Percentiles rank a stretch among this genome's conserved stretches.
Conservation (phyloP, 225 moss, liverwort and hornwort genomes). For the Polytrichum formosum region DNA sequence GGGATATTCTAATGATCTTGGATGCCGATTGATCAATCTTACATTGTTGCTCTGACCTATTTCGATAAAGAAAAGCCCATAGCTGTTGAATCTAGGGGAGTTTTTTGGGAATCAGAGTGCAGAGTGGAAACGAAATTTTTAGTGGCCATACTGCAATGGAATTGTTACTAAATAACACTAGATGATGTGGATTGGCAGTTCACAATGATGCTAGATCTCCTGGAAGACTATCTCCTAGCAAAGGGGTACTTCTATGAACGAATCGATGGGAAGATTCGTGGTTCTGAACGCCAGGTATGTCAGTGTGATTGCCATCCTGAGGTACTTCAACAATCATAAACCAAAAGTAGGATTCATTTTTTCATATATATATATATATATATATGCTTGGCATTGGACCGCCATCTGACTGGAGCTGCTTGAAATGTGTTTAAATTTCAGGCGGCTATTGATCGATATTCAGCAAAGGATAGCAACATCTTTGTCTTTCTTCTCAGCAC, state of each 20-base stretch:
- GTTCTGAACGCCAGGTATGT: slow-evolving; percentile 63
- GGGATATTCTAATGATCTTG: too few relatives aligned
- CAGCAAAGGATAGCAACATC: slow-evolving; percentile 66
- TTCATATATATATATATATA: too few relatives aligned
- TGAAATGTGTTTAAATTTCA: slow-evolving; percentile 19
- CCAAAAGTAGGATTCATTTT: too few relatives aligned
- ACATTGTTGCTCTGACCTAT: too few relatives aligned
- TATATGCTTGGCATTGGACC: too few relatives aligned
- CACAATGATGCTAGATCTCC: slow-evolving; percentile 83
- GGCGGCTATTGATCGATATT: slow-evolving; percentile 87
- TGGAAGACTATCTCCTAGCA: slow-evolving; percentile 67
- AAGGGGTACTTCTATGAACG: slow-evolving; percentile 70
- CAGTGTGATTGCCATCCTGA: background rate
- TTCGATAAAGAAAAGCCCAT: too few relatives aligned
- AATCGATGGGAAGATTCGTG: slow-evolving; percentile 79
- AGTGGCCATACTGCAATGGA: too few relatives aligned
- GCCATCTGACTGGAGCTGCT: background rate
- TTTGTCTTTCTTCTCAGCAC: slow-evolving; percentile 84
- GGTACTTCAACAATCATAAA: too few relatives aligned
- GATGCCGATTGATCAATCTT: too few relatives aligned
- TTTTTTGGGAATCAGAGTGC: too few relatives aligned
- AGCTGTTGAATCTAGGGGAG: too few relatives aligned
- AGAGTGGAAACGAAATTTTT: too few relatives aligned
- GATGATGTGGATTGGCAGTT: slow-evolving; percentile 46
- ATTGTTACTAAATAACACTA: background rate